phyloP scores from a whole-genome alignment of 257 asterid genomes.

The Salvia hispanica region DNA sequence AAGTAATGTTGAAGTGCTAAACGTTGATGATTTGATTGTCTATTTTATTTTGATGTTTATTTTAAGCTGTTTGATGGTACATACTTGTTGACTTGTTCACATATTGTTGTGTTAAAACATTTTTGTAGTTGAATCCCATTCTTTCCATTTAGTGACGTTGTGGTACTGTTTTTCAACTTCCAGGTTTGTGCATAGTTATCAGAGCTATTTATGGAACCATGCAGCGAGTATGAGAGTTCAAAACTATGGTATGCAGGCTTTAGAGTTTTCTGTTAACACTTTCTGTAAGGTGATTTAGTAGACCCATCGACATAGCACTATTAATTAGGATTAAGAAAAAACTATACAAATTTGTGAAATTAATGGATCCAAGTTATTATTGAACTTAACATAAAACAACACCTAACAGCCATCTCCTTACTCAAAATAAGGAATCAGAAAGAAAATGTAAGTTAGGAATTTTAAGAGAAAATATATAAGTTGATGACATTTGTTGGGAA shows the following conservation, averaged over 20 bases:
- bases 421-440: too few species aligned
- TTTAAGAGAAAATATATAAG: too few species aligned
- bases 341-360: neutral
- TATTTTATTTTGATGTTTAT: slow-evolving; percentile 6
- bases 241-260: slow-evolving; percentile 61
- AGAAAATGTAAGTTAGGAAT: too few species aligned
- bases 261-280: slow-evolving; percentile 1
- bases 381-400: too few species aligned
- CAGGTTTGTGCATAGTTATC: slow-evolving; percentile 98
- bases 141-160: slow-evolving; percentile 26
- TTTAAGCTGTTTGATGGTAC: neutral
- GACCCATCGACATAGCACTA: neutral
- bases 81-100: neutral
- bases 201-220: slow-evolving; percentile 97
- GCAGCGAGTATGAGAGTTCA: slow-evolving; percentile 85
- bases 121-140: slow-evolving; percentile 15
- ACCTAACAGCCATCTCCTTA: too few species aligned
- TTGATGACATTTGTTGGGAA: too few species aligned
- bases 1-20: neutral
- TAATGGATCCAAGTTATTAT: too few species aligned
- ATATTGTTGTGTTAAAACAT: slow-evolving; percentile 11
- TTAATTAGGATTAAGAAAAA: neutral
- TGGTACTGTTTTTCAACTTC: slow-evolving; percentile 29
- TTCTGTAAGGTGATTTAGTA: neutral
- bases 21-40: neutral